Base-by-base conservation (phyloP, 108 stramenopile species). In the Cyclostephanos tholiformis region DNA sequence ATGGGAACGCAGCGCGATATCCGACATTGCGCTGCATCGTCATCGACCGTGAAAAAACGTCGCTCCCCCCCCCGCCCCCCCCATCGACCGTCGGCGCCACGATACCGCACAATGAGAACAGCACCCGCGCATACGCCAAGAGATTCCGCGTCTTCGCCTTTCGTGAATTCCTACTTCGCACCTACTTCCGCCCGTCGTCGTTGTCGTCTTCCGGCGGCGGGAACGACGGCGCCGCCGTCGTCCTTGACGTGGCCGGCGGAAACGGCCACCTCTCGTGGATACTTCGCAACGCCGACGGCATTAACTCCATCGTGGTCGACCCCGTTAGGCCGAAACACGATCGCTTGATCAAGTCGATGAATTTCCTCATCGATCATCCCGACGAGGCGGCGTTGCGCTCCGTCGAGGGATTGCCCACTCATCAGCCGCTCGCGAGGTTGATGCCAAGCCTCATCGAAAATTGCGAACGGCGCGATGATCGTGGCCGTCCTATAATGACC, bases 241-340 rank as follows among this genome's bases (percentile, higher is more conserved):
- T 96, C 14, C 66, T 96, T 17, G 95, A 96, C 56, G 89, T 91
- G 7, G 95, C 95, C 14, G 95, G 95, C 2, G 95, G 95, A 13
- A 86, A 87, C 38, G 95, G 95, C 7, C 89, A 92, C 55, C 77
- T 96, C 56, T 86, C 85, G 8, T 93, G 87, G 82, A 43, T 89
- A 25, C 73, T 95, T 2, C 32, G 55, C 35, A 91, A 88, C 66
- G 67, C 85, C 22, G 85, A 89, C 67, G 79, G 81, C 3, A 55
- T 91, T 0, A 65, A 84, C 13, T 88, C 87, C 30, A 77, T 92
- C 8, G 81, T 94, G 20, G 70, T 87, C 7, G 95, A 96, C 82
- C 95, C 93, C 19, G 77, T 87, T 9, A 62, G 43, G 16, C 75
- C 80, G 20, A 73, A 87, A 38, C 79, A 72, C 41, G 41, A 71